A percentile compares a stretch with the other conserved stretches of the same genome.
Evolutionary conservation across 768 basidiomycete genomes (phyloP).

Genomic region (Pleurotus tuber-regium): DNA sequence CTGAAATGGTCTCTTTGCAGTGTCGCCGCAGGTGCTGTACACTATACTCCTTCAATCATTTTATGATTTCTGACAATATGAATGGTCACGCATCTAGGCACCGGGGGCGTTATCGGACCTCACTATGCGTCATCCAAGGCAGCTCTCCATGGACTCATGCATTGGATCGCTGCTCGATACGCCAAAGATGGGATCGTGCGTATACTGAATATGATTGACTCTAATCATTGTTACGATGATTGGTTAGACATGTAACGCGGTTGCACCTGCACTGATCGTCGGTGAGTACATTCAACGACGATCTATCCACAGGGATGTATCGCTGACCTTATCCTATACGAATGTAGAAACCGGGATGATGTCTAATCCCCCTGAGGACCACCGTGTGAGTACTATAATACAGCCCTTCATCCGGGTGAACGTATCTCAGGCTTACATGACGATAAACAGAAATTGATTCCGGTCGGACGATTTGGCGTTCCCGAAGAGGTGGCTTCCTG

Average conservation of each 20-base stretch:
- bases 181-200: constrained; percentile 49
- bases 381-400: constrained; percentile 24
- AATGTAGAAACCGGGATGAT: constrained; percentile 48
- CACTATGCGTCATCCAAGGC: constrained; percentile 58
- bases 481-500: constrained; percentile 50
- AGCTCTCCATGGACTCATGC: constrained; percentile 50
- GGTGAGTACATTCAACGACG: constrained; percentile 23
- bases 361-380: constrained; percentile 32
- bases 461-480: constrained; percentile 48
- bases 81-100: constrained; percentile 23
- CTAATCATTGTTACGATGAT: background rate
- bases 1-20: constrained; percentile 20
- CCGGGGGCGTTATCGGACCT: constrained; percentile 53
- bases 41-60: too few relatives aligned
- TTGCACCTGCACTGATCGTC: constrained; percentile 49
- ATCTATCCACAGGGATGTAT: background rate
- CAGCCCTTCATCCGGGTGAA: too few relatives aligned
- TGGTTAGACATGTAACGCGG: constrained; percentile 49
- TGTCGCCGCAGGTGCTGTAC: constrained; percentile 39
- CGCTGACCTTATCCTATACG: background rate
- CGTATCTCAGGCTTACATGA: background rate
- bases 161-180: constrained; percentile 52
- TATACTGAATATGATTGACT: background rate
- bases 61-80: too few relatives aligned
- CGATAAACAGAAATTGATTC: constrained; percentile 37